Conservation (phyloP, 2,329 filamentous ascomycete species). For the Scleromitrula shiraiana region DNA sequence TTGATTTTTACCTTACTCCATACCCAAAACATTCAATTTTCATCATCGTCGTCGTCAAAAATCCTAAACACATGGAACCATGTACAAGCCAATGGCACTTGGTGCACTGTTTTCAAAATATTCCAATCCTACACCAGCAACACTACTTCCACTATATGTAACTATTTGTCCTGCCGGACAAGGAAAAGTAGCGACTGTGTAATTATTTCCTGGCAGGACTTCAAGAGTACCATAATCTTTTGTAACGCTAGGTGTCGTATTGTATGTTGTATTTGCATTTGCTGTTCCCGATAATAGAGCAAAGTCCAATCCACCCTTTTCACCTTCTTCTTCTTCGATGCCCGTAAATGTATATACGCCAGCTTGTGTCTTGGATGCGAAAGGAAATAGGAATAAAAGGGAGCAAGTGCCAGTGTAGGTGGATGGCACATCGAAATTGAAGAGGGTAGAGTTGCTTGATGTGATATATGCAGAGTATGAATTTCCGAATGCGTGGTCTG, state of each 20-base stretch:
- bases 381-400: slow-evolving; percentile 57
- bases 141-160: slow-evolving; percentile 42
- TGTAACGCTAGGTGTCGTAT: slow-evolving; percentile 40
- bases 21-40: not conserved
- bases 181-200: slow-evolving; percentile 43
- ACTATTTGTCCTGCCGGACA: slow-evolving; percentile 47
- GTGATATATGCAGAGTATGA: slow-evolving; percentile 49
- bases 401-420: slow-evolving; percentile 44
- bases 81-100: slow-evolving; percentile 35
- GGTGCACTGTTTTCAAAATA: slow-evolving; percentile 60
- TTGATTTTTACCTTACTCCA: not conserved
- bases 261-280: slow-evolving; percentile 42
- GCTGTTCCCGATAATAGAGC: slow-evolving; percentile 38
- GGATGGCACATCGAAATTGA: slow-evolving; percentile 59
- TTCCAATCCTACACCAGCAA: slow-evolving; percentile 42
- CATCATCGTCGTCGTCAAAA: not conserved
- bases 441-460: slow-evolving; percentile 38
- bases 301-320: slow-evolving; percentile 30
- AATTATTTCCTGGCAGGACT: slow-evolving; percentile 46
- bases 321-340: slow-evolving; percentile 40
- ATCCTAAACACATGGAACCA: slow-evolving; percentile 18
- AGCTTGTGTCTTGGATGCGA: slow-evolving; percentile 36
- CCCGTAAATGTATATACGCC: slow-evolving; percentile 44
- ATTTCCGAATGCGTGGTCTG: slow-evolving; percentile 44
- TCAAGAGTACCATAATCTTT: slow-evolving; percentile 36